Evolutionary conservation across 2,329 filamentous ascomycete species (phyloP), one percentile per base, ranked within the genome.

Genomic region (Aspergillus fumigatiaffinis): DNA sequence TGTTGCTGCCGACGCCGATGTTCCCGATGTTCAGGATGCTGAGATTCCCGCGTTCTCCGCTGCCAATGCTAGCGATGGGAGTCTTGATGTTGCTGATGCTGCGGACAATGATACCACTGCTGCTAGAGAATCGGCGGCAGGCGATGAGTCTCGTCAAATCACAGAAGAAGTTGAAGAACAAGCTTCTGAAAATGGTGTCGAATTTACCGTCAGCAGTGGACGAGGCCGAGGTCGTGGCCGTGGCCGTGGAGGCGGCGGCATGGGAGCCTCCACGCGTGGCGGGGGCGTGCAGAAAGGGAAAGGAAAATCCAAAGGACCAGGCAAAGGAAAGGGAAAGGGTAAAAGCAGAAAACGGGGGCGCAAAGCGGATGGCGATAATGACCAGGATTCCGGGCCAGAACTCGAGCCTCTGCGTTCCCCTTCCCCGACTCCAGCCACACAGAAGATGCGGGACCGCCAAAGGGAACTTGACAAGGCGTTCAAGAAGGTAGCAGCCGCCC

Each of bases 391-490:
- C 17, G 44, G 23, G 14, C 44, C 21, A 14, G 44, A 47, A 14
- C 44, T 12, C 10, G 68, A 71, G 35, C 64, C 67, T 53, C 63
- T 65, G 48, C 67, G 66, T 21, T 72, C 74, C 17, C 71, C 73
- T 17, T 73, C 73, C 2, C 72, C 73, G 5, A 71, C 66, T 60
- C 68, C 70, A 55, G 63, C 70, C 42, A 70, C 75, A 42, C 68
- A 75, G 60, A 69, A 71, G 38, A 68, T 78, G 25, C 72, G 73
- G 54, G 68, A 74, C 46, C 72, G 77, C 9, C 75, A 78, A 63
- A 71, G 72, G 17, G 75, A 79, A 58, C 57, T 79, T 41, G 74
- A 76, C 47, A 68, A 70, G 28, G 69, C 73, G 8, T 79, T 76
- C 60, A 76, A 72, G 56, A 71, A 69, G 51, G 70, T 79, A 12